phyloP scores from a whole-genome alignment of 2,329 filamentous ascomycete species.

The Colletotrichum caudatum region DNA sequence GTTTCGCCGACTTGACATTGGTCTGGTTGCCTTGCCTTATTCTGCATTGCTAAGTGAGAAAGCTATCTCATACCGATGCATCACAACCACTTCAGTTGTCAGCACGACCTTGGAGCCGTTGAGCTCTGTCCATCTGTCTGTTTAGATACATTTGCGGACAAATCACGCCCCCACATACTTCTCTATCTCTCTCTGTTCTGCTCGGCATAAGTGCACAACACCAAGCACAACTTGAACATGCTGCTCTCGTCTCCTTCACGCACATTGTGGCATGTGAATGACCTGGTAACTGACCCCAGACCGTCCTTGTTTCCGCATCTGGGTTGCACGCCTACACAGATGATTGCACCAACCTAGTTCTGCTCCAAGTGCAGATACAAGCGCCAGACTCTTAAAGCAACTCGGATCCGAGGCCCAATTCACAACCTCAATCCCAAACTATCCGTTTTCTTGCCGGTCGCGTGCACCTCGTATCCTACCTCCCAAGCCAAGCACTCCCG shows the following conservation, averaged over 20 bases:
- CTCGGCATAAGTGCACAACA: not conserved
- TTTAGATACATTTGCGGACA: not conserved
- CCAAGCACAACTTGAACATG: not conserved
- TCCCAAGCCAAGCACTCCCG: not conserved
- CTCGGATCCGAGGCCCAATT: not conserved
- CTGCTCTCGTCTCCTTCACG: not conserved
- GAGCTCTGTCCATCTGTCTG: not conserved
- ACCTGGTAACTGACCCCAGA: not conserved
- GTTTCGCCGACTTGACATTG: not conserved
- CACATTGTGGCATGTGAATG: not conserved
- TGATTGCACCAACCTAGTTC: not conserved
- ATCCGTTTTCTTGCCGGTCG: not conserved
- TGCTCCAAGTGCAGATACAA: not conserved
- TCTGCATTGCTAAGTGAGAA: not conserved
- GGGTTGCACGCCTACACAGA: not conserved
- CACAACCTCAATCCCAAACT: not conserved
- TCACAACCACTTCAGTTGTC: not conserved
- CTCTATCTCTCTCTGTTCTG: not conserved
- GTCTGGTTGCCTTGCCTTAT: not conserved
- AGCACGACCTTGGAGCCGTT: not conserved
- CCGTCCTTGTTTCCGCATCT: not conserved
- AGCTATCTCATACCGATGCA: not conserved
- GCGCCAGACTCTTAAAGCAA: not conserved
- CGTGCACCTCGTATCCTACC: not conserved
- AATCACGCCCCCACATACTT: not conserved